A percentile compares a stretch with the other conserved stretches of the same genome.
Conservation (phyloP, 352 stramenopile species). For the Pilasporangium apinafurcum region DNA sequence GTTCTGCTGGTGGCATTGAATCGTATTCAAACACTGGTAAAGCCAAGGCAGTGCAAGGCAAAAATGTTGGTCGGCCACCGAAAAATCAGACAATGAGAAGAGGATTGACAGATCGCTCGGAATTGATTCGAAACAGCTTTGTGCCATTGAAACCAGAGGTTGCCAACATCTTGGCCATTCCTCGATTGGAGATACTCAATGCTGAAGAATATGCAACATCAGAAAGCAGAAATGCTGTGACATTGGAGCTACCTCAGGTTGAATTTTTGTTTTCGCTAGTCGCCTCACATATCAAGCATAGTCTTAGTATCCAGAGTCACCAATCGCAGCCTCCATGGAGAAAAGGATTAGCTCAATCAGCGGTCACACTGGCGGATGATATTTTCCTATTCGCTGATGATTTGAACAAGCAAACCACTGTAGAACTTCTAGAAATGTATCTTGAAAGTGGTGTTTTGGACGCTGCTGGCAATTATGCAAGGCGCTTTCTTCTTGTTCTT, state of each 20-base stretch:
- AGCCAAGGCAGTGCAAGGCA: slow-evolving; percentile 9
- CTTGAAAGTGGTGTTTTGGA: slow-evolving; percentile 5
- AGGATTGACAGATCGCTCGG: slow-evolving; percentile 10
- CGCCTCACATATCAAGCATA: slow-evolving; percentile 6
- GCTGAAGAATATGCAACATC: too few relatives aligned
- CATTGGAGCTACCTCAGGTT: slow-evolving; percentile 8
- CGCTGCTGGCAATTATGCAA: slow-evolving; percentile 6
- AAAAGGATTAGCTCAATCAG: too few relatives aligned
- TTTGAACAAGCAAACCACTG: not conserved
- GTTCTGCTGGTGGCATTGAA: slow-evolving; percentile 1
- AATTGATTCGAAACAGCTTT: slow-evolving; percentile 20
- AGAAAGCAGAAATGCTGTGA: not conserved
- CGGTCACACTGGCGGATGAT: too few relatives aligned
- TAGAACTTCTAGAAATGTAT: slow-evolving; percentile 3
- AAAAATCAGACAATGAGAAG: slow-evolving; percentile 7
- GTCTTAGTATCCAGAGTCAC: slow-evolving; percentile 7
- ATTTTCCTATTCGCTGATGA: too few relatives aligned
- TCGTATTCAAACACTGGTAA: not conserved
- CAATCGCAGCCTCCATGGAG: too few relatives aligned
- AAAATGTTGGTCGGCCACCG: slow-evolving; percentile 15
- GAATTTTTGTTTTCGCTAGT: slow-evolving; percentile 10
- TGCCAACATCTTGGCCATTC: slow-evolving; percentile 24
- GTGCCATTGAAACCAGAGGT: slow-evolving; percentile 19
- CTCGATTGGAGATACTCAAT: slow-evolving; percentile 4
- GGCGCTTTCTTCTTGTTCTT: slow-evolving; percentile 1